A percentile compares a stretch with the other conserved stretches of the same genome.
phyloP scores from a whole-genome alignment of 768 basidiomycete genomes.

The Lyophyllum decastes region DNA sequence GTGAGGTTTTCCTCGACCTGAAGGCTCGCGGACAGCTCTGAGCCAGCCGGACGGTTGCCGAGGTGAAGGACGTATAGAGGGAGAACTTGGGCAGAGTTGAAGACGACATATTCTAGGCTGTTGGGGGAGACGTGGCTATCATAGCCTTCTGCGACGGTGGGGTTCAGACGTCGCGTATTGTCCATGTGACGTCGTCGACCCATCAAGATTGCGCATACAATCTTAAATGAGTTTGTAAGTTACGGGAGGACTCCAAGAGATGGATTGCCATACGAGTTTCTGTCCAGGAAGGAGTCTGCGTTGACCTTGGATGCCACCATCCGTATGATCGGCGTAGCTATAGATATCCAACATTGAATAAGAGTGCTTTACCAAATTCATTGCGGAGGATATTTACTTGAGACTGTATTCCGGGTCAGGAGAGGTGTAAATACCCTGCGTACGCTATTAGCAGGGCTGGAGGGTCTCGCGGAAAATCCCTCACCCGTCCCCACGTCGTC shows the following conservation, averaged over 20 bases:
- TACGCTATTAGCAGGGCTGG: no score
- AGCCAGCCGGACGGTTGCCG: neutral
- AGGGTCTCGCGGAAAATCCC: no score
- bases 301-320: neutral
- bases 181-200: conserved; percentile 6
- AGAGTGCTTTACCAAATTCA: neutral
- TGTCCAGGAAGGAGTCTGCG: conserved; percentile 11
- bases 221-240: neutral
- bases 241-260: neutral
- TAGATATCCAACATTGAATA: neutral
- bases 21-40: neutral
- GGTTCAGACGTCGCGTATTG: neutral
- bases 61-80: conserved; percentile 14
- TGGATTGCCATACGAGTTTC: conserved; percentile 8
- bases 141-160: conserved; percentile 4
- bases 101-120: conserved; percentile 9
- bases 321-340: conserved; percentile 8
- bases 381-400: neutral
- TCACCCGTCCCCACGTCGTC: conserved; percentile 13
- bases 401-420: conserved; percentile 9
- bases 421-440: conserved; percentile 14
- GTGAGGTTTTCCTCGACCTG: conserved; percentile 1
- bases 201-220: conserved; percentile 9
- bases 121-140: conserved; percentile 12
- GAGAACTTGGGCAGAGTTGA: conserved; percentile 10